These are phyloP conservation scores for Sporisorium sorghi DNA, from an alignment of 1,284 basidiomycete genomes.

Conservation along the genomic window DNA sequence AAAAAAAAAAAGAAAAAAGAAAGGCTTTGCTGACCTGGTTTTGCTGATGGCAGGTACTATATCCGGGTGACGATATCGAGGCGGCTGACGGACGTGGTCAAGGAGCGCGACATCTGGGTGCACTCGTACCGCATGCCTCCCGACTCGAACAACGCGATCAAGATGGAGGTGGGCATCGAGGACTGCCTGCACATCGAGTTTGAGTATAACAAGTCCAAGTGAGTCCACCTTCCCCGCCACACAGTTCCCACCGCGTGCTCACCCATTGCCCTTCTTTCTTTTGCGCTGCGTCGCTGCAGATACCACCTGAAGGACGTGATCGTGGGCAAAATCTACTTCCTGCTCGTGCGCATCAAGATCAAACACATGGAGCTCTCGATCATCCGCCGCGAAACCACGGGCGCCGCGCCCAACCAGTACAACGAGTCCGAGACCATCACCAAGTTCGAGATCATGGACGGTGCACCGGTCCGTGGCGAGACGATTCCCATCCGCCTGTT, in stretches of 20 bases:
- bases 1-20: too few species aligned
- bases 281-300: conserved; percentile 33
- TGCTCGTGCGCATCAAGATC: conserved; percentile 98
- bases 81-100: conserved; percentile 88
- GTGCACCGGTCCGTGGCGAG: conserved; percentile 83
- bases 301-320: conserved; percentile 99
- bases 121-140: conserved; percentile 98
- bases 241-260: neutral
- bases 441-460: conserved; percentile 95
- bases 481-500: conserved; percentile 98
- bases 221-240: conserved; percentile 4
- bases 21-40: neutral
- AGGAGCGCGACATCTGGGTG: conserved; percentile 96
- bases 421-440: conserved; percentile 99
- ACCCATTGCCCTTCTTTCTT: neutral
- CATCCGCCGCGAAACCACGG: conserved; percentile 95
- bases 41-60: conserved; percentile 75
- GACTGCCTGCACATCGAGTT: conserved; percentile 99
- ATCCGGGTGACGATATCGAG: conserved; percentile 90
- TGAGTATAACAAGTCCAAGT: conserved; percentile 98
- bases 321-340: conserved; percentile 98
- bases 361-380: conserved; percentile 99
- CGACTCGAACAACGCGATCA: conserved; percentile 95
- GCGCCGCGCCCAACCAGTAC: conserved; percentile 88
- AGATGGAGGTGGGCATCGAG: conserved; percentile 99